phyloP scores from a whole-genome alignment of 306 rosid species.

The Malus sieversii region DNA sequence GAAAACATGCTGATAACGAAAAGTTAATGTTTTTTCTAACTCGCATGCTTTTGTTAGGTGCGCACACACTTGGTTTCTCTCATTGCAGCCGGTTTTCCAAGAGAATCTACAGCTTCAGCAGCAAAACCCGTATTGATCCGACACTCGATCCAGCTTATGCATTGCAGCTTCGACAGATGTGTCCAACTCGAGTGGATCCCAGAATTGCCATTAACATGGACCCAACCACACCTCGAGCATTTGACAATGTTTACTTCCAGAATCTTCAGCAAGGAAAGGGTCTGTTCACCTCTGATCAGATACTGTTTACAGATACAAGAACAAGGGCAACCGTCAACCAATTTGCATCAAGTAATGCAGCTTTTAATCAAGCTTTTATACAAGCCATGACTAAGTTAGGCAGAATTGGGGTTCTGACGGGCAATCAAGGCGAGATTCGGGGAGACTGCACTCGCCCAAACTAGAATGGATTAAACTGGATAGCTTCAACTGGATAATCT shows the following conservation, averaged over 20 bases:
- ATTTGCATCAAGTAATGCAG: slow-evolving; percentile 23
- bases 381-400: slow-evolving; percentile 31
- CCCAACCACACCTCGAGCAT: slow-evolving; percentile 24
- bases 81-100: slow-evolving; percentile 29
- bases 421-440: slow-evolving; percentile 27
- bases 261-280: slow-evolving; percentile 37
- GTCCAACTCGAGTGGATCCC: slow-evolving; percentile 27
- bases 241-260: slow-evolving; percentile 30
- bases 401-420: slow-evolving; percentile 27
- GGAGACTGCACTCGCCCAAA: slow-evolving; percentile 21
- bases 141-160: slow-evolving; percentile 21
- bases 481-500: neutral
- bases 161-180: slow-evolving; percentile 31
- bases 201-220: slow-evolving; percentile 41
- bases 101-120: slow-evolving; percentile 28
- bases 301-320: slow-evolving; percentile 20
- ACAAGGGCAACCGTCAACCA: slow-evolving; percentile 11
- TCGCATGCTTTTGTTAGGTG: slow-evolving; percentile 12
- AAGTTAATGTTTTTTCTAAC: neutral
- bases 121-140: slow-evolving; percentile 9
- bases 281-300: slow-evolving; percentile 29
- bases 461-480: neutral
- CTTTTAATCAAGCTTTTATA: slow-evolving; percentile 26
- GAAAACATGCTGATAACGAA: too few relatives aligned
- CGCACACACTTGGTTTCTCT: slow-evolving; percentile 31